phyloP scores from a whole-genome alignment of 2,329 filamentous ascomycete species.

The Aspergillus hiratsukae region DNA sequence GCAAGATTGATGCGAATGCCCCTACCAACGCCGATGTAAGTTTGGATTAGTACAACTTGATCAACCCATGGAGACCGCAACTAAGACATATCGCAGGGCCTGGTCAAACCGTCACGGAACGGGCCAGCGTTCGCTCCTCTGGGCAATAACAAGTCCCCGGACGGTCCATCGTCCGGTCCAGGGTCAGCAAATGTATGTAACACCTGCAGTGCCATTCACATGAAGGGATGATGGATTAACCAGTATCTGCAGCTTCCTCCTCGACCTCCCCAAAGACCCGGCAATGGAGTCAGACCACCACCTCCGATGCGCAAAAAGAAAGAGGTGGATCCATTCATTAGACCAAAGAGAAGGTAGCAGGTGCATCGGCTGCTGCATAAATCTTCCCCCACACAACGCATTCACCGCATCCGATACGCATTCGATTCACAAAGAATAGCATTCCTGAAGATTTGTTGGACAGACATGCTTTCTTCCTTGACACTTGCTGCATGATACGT shows the following conservation, averaged over 20 bases:
- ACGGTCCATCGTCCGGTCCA: conserved; percentile 13
- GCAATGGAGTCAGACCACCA: conserved; percentile 22
- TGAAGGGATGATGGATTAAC: conserved; percentile 10
- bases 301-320: conserved; percentile 37
- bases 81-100: conserved; percentile 22
- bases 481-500: conserved; percentile 1
- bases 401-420: neutral
- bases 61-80: neutral
- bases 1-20: conserved; percentile 21
- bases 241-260: conserved; percentile 6
- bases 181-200: conserved; percentile 19
- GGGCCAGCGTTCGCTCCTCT: conserved; percentile 27
- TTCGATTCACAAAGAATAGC: neutral
- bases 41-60: neutral
- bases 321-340: conserved; percentile 38
- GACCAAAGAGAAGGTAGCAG: conserved; percentile 31
- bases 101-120: conserved; percentile 39
- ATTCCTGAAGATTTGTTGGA: neutral
- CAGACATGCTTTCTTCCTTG: neutral
- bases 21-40: conserved; percentile 16
- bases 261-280: conserved; percentile 15
- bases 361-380: neutral
- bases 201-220: neutral
- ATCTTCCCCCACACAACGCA: neutral
- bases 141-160: conserved; percentile 12